Evolutionary conservation across 2,329 filamentous ascomycete species (phyloP), one percentile per base, ranked within the genome.

Genomic region (Colletotrichum sp.): DNA sequence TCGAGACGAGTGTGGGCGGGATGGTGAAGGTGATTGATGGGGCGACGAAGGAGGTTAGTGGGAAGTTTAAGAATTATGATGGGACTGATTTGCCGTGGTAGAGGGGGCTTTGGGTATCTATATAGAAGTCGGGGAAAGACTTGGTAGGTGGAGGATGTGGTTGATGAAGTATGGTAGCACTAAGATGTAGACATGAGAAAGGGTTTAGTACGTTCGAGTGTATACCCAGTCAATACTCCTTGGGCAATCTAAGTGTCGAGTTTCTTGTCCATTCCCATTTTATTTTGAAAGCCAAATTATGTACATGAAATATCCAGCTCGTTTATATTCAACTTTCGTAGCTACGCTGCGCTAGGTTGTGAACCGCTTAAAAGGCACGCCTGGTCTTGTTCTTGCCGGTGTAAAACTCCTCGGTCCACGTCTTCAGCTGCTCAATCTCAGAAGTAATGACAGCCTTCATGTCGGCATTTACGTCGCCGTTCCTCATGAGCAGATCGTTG

Each of bases 341-440:
- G 21, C 21, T 24, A 24, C 21, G 21, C 32, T 18, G 32, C 32
- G 32, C 44, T 5, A 12, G 6, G 32, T 6, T 8, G 18, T 12
- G 4, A 10, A 5, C 32, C 10, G 16, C 18, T 63, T 15, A 63
- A 2, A 57, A 26, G 28, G 60, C 26, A 26, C 71, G 62, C 55
- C 24, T 66, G 13, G 6, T 34, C 44, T 55, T 77, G 7, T 10
- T 39, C 72, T 68, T 71, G 44, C 63, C 64, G 3, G 24, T n/a
- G 72, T 86, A 86, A 72, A 84, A 92, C 77, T 91, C 89, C 1
- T 79, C 83, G 6, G 91, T 88, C 90, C 90, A 92, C n/a, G 81
- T 81, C 77, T 86, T 87, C 63, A 92, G 86, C 81, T 90, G 87
- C 16, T 81, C 81, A 5, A 92, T 81, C 79, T 88, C 86, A 21